Evolutionary conservation across 176 grass and related monocot species (phyloP).

Genomic region (Alloteropsis semialata): DNA sequence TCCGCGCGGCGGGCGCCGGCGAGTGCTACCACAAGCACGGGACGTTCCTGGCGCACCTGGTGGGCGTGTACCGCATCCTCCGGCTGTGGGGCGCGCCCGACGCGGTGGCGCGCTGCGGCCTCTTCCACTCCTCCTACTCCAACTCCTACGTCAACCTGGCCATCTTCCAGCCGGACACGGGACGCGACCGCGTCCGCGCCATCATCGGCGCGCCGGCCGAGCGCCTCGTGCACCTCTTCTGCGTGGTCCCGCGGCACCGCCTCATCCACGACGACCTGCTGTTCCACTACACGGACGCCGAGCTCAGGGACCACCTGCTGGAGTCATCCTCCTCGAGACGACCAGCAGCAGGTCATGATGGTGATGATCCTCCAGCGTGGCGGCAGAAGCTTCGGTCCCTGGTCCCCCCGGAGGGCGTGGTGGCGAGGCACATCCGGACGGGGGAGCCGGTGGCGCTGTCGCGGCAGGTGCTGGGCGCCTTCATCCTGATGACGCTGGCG

Average conservation of each 20-base stretch:
- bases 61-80: conserved; percentile 65
- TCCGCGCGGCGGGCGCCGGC: conserved; percentile 57
- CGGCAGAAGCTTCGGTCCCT: conserved; percentile 42
- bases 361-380: too few species aligned
- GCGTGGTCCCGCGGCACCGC: conserved; percentile 59
- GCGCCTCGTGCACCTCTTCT: conserved; percentile 90
- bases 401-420: conserved; percentile 52
- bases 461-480: conserved; percentile 38
- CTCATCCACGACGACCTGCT: conserved; percentile 60
- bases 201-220: conserved; percentile 52
- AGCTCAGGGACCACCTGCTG: conserved; percentile 49
- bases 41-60: conserved; percentile 81
- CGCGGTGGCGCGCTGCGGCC: conserved; percentile 59
- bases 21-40: conserved; percentile 99
- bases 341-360: too few species aligned
- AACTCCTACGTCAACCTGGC: conserved; percentile 92
- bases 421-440: conserved; percentile 57
- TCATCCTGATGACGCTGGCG: conserved; percentile 70
- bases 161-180: conserved; percentile 72
- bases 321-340: too few species aligned
- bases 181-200: conserved; percentile 20
- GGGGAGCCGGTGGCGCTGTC: conserved; percentile 63
- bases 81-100: conserved; percentile 59
- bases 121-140: conserved; percentile 77
- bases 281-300: conserved; percentile 42